Base-by-base conservation (phyloP, 202 grass and related monocot species). In the Setaria italica region DNA sequence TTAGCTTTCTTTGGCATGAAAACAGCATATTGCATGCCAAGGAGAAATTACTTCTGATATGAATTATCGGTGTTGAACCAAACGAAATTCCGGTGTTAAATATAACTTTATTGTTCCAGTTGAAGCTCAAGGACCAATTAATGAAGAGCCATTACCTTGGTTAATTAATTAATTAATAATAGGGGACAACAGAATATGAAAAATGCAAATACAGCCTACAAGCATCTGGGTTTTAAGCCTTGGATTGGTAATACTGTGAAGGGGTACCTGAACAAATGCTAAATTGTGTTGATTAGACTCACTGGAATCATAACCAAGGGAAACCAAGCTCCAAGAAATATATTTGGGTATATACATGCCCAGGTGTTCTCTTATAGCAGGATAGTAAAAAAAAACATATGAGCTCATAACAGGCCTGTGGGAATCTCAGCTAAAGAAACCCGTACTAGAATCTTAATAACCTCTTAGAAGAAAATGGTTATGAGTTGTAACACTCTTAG, bases 1-100 rank as follows among this genome's bases (percentile, higher is more conserved):
- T 13, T 29, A 70, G 35, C 13, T 67, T 78, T 73, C 30, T 72
- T 82, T 82, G 49, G 64, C 80, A 83, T 62, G 21, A 59, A 66
- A 74, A 49, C 8, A 41, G 57, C 37, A 66, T 58, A 82, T 57
- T 33, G 65, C 7, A 82, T 78, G 14, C 39, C 20, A 79, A 83
- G 0, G 57, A 13, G 35, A 43, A 43, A 80, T 29, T 90, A 74
- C 9, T 46, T 58, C 8, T 32, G 25, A 57, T 32, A 12, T 4
- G 8, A 56, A 25, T 53, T 51, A 81, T 54, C 15, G 42, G 30
- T 42, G 17, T 9, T 34, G 10, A 35, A 25, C 33, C 33, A 33
- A 79, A 51, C 33, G 1, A 79, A 45, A 53, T 49, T 54, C 35
- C 32, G 6, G 50, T 20, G 42, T 87, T 80, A 74, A 46, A 62